A percentile compares a stretch with the other conserved stretches of the same genome.
These are phyloP conservation scores for Cinnamomum micranthum DNA, from an alignment of 164 flowering plant genomes.

Conservation along the genomic window DNA sequence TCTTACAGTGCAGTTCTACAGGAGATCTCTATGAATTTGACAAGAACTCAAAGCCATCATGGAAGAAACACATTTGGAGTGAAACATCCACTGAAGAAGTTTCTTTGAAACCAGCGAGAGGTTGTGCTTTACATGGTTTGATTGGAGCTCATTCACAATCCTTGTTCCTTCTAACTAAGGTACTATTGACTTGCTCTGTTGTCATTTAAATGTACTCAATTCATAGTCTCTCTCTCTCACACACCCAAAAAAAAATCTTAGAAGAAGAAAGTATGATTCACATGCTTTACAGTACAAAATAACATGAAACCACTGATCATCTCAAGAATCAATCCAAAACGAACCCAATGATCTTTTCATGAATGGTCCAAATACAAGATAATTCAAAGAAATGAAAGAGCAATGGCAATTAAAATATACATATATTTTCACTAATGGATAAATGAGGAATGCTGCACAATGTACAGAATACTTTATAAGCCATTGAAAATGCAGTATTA, in stretches of 20 bases:
- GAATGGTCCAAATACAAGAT: neutral
- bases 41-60: conserved; percentile 62
- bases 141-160: conserved; percentile 63
- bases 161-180: conserved; percentile 72
- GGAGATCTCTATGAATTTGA: conserved; percentile 85
- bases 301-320: neutral
- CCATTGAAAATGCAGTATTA: neutral
- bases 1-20: conserved; percentile 48
- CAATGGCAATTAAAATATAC: neutral
- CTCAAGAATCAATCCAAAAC: neutral
- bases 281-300: neutral
- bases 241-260: too few relatives aligned
- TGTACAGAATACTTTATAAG: neutral
- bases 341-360: neutral
- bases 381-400: too few relatives aligned
- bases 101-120: conserved; percentile 38
- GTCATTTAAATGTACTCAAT: neutral
- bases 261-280: neutral
- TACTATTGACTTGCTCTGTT: conserved; percentile 20
- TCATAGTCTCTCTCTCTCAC: neutral
- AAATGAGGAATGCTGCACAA: neutral
- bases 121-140: conserved; percentile 43
- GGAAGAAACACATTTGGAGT: conserved; percentile 79
- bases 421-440: neutral
- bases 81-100: conserved; percentile 36